These are phyloP conservation scores for Potentilla sterilis DNA, from an alignment of 306 rosid species.

Conservation along the genomic window DNA sequence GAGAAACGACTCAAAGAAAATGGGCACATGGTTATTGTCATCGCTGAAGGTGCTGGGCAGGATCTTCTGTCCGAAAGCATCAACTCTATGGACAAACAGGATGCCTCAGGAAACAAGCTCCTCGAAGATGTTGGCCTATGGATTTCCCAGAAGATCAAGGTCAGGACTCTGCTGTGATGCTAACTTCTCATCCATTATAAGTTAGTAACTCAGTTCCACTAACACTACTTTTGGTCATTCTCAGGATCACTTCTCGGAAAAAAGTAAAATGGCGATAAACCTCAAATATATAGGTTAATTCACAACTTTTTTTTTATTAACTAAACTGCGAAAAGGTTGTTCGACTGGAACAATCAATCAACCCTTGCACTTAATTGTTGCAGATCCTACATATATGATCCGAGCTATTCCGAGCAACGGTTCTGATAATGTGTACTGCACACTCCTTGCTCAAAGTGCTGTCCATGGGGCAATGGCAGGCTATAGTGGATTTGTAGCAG, in stretches of 20 bases:
- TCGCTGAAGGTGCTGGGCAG: constrained; percentile 99
- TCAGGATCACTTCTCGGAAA: constrained; percentile 76
- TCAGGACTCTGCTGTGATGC: constrained; percentile 12
- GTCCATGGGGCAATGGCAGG: constrained; percentile 99
- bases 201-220: background rate
- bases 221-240: constrained; percentile 8
- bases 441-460: constrained; percentile 93
- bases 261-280: constrained; percentile 46
- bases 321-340: background rate
- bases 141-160: constrained; percentile 83
- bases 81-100: constrained; percentile 40
- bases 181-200: background rate
- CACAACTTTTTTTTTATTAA: background rate
- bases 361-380: constrained; percentile 12
- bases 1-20: constrained; percentile 71
- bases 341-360: constrained; percentile 3
- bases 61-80: constrained; percentile 66
- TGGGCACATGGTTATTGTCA: constrained; percentile 94
- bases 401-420: constrained; percentile 93
- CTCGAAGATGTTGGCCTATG: constrained; percentile 91
- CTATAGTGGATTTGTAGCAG: constrained; percentile 75
- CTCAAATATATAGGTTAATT: constrained; percentile 89
- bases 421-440: constrained; percentile 88
- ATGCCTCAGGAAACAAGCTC: constrained; percentile 94
- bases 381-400: constrained; percentile 98